Evolutionary conservation across 345 rosid species (phyloP).

Genomic region (Populus deltoides): DNA sequence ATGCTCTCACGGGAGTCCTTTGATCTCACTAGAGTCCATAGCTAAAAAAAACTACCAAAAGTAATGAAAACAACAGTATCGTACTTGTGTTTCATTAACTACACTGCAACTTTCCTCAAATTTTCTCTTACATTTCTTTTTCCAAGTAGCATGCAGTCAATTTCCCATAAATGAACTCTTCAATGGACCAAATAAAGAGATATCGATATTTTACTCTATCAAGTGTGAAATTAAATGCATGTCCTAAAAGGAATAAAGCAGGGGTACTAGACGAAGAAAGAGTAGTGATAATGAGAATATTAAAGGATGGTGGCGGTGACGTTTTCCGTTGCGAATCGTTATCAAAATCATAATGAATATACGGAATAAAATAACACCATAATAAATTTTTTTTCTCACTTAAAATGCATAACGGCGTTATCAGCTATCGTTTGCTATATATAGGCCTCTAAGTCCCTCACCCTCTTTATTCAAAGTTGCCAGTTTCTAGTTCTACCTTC

Average conservation of each 20-base stretch:
- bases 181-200: neutral
- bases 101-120: neutral
- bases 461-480: constrained; percentile 22
- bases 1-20: constrained; percentile 13
- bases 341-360: neutral
- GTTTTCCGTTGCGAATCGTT: constrained; percentile 27
- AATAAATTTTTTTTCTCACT: neutral
- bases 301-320: constrained; percentile 17
- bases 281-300: neutral
- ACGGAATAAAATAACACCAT: neutral
- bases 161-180: constrained; percentile 16
- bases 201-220: neutral
- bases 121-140: too few species aligned
- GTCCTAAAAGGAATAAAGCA: neutral
- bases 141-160: constrained; percentile 1
- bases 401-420: constrained; percentile 44
- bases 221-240: constrained; percentile 6
- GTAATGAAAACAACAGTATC: too few species aligned
- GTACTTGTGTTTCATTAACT: neutral
- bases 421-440: constrained; percentile 38
- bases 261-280: neutral
- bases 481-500: constrained; percentile 14
- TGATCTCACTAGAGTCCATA: constrained; percentile 4
- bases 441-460: neutral
- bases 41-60: neutral